Conservation (phyloP, 768 basidiomycete species). For the Rhizopogon roseolus region DNA sequence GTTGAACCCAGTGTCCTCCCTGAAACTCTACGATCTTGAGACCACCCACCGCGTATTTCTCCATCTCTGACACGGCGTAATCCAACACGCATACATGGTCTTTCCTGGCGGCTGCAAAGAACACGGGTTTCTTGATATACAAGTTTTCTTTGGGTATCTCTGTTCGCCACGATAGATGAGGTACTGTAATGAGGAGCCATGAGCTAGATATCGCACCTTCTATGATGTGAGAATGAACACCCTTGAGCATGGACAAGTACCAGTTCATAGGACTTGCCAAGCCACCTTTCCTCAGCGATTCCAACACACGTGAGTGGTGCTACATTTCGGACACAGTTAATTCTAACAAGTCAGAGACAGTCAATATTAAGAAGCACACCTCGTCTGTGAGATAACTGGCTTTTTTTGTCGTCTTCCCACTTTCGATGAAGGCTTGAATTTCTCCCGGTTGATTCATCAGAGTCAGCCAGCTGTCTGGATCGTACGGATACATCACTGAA, state of each 20-base stretch:
- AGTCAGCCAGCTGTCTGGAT: slow-evolving; percentile 30
- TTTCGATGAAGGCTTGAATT: slow-evolving; percentile 25
- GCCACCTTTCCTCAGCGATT: slow-evolving; percentile 25
- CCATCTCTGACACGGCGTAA: slow-evolving; percentile 16
- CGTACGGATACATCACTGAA: slow-evolving; percentile 27
- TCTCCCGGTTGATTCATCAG: slow-evolving; percentile 31
- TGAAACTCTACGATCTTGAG: slow-evolving; percentile 29
- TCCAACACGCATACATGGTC: slow-evolving; percentile 29
- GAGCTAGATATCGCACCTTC: slow-evolving; percentile 15
- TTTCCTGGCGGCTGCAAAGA: slow-evolving; percentile 30
- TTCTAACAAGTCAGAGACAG: not conserved
- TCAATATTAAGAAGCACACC: slow-evolving; percentile 13
- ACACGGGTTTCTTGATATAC: slow-evolving; percentile 30
- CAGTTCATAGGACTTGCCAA: slow-evolving; percentile 31
- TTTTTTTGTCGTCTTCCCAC: slow-evolving; percentile 14
- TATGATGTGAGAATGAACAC: slow-evolving; percentile 23
- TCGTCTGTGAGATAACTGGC: slow-evolving; percentile 28
- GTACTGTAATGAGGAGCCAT: not conserved
- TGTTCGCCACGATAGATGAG: slow-evolving; percentile 4
- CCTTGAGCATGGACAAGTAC: slow-evolving; percentile 28
- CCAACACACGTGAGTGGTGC: slow-evolving; percentile 23
- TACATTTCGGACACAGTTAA: slow-evolving; percentile 10
- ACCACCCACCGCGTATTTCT: slow-evolving; percentile 22
- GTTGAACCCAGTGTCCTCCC: slow-evolving; percentile 33
- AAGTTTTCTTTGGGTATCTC: slow-evolving; percentile 19